phyloP scores from a whole-genome alignment of 2,329 filamentous ascomycete genomes.

The Capronia epimyces region DNA sequence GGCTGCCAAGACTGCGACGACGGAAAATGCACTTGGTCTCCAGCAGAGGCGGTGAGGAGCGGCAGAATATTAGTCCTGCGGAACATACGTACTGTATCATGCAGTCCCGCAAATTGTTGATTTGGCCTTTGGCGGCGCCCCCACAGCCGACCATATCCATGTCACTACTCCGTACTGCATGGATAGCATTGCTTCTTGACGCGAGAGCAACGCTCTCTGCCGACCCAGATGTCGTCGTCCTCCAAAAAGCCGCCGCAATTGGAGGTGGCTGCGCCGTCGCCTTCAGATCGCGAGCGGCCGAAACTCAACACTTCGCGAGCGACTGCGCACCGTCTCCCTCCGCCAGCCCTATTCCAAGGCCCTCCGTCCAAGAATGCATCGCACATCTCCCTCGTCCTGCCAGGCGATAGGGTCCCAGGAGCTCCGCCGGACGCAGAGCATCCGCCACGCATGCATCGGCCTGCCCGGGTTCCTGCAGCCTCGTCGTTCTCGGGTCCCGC shows the following conservation, averaged over 20 bases:
- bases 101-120: neutral
- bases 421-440: slow-evolving; percentile 28
- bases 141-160: too few species aligned
- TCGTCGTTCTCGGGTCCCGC: slow-evolving; percentile 34
- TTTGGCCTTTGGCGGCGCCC: too few species aligned
- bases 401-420: slow-evolving; percentile 29
- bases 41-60: slow-evolving; percentile 5
- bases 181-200: neutral
- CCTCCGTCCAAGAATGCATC: slow-evolving; percentile 73
- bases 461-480: slow-evolving; percentile 31
- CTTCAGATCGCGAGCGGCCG: slow-evolving; percentile 7
- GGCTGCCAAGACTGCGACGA: slow-evolving; percentile 16
- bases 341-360: slow-evolving; percentile 73
- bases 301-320: slow-evolving; percentile 16
- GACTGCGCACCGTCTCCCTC: slow-evolving; percentile 54
- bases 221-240: slow-evolving; percentile 27
- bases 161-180: neutral
- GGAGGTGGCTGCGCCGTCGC: slow-evolving; percentile 1
- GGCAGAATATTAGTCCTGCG: slow-evolving; percentile 14
- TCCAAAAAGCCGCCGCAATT: slow-evolving; percentile 14
- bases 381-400: slow-evolving; percentile 54
- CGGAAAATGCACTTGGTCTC: neutral
- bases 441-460: slow-evolving; percentile 33
- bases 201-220: slow-evolving; percentile 14
- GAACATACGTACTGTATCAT: neutral